Evolutionary conservation across 1,284 basidiomycete species (phyloP).

Genomic region (Sphaerobolus stellatus): DNA sequence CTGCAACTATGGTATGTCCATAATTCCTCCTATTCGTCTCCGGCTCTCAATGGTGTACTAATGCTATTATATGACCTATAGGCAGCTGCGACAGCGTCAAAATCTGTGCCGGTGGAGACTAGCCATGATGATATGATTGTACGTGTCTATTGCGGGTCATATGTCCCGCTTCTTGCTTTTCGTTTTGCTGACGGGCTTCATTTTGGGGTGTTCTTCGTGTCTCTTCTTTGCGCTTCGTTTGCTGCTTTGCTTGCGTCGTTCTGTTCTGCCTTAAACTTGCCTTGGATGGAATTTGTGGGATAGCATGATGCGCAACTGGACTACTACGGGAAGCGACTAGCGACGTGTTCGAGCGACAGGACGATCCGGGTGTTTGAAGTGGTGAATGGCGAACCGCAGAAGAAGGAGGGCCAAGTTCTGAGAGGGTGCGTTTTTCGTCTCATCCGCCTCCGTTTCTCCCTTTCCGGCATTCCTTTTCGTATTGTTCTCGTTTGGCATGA

Average conservation of each 20-base stretch:
- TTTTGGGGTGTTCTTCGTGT: conserved; percentile 3
- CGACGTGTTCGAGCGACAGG: conserved; percentile 95
- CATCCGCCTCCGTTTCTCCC: too few relatives aligned
- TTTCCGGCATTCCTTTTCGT: too few relatives aligned
- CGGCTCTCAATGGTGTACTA: too few relatives aligned
- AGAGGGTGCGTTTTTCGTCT: conserved; percentile 71
- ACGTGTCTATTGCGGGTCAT: conserved; percentile 29
- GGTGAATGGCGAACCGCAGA: conserved; percentile 78
- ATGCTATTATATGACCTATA: conserved; percentile 25
- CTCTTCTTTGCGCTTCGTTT: too few relatives aligned
- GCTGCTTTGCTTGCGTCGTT: too few relatives aligned
- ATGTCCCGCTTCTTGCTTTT: not conserved
- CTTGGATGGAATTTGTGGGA: too few relatives aligned
- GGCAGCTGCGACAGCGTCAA: conserved; percentile 57
- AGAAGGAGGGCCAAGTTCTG: conserved; percentile 70
- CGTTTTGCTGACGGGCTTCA: conserved; percentile 1
- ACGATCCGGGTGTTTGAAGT: conserved; percentile 97
- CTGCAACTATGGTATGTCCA: too few relatives aligned
- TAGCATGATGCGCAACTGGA: conserved; percentile 98
- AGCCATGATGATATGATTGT: conserved; percentile 96
- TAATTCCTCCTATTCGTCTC: too few relatives aligned
- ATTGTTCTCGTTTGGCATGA: not conserved
- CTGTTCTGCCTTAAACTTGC: too few relatives aligned
- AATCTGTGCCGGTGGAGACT: conserved; percentile 82
- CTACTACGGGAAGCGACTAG: conserved; percentile 95